Conservation (phyloP, 2,329 filamentous ascomycete genomes). For the Colletotrichum echinochloae region DNA sequence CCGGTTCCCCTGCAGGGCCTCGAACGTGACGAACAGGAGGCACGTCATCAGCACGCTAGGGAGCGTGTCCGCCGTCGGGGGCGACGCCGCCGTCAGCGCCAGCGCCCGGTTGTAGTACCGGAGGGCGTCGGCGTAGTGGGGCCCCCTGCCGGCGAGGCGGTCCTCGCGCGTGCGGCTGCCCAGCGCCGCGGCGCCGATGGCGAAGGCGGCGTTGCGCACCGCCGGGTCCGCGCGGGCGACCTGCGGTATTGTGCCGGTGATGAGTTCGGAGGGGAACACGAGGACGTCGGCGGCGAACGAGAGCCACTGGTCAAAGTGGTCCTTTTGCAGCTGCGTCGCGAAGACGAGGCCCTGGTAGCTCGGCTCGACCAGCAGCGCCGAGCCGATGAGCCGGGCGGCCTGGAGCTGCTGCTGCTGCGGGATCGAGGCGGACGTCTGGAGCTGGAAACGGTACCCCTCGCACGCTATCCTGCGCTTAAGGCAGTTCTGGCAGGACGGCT, state of each 20-base stretch:
- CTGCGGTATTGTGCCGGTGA: slow-evolving; percentile 41
- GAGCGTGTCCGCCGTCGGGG: slow-evolving; percentile 15
- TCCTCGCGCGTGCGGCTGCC: slow-evolving; percentile 23
- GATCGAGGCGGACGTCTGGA: not conserved
- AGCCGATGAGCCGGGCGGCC: not conserved
- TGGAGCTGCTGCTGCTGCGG: not conserved
- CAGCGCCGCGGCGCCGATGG: slow-evolving; percentile 49
- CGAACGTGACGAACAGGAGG: slow-evolving; percentile 56
- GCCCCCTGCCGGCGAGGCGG: slow-evolving; percentile 16
- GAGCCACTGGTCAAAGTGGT: slow-evolving; percentile 34
- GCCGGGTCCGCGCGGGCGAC: slow-evolving; percentile 41
- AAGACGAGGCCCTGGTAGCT: slow-evolving; percentile 34
- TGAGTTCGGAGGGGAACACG: slow-evolving; percentile 31
- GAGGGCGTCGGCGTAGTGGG: slow-evolving; percentile 19
- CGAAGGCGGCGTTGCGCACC: slow-evolving; percentile 55
- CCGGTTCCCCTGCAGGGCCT: slow-evolving; percentile 54
- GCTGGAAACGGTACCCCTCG: slow-evolving; percentile 30
- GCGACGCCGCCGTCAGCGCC: slow-evolving; percentile 5
- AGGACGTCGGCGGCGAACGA: slow-evolving; percentile 19
- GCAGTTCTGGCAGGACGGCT: slow-evolving; percentile 33
- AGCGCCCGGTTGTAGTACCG: slow-evolving; percentile 31
- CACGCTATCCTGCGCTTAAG: slow-evolving; percentile 20
- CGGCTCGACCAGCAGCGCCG: slow-evolving; percentile 27
- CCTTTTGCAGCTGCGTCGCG: slow-evolving; percentile 27
- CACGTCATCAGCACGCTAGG: slow-evolving; percentile 49